phyloP scores from a whole-genome alignment of 331 rosid species.

The Pyracantha coccinea region DNA sequence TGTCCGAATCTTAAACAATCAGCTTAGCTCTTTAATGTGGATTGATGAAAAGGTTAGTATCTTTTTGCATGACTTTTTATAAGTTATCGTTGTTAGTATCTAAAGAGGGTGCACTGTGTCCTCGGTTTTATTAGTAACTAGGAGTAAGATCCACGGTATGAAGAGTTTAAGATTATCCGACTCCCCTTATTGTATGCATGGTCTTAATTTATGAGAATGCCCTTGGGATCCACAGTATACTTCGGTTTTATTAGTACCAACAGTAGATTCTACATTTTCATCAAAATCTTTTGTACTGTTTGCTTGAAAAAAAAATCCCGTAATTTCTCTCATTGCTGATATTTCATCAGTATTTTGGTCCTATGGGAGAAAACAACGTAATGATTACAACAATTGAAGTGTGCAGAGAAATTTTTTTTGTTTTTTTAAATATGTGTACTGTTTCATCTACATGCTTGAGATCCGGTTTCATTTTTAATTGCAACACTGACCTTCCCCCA shows the following conservation, averaged over 20 bases:
- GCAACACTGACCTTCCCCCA: conserved; percentile 20
- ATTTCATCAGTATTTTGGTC: neutral
- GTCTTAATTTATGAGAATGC: neutral
- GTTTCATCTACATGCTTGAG: neutral
- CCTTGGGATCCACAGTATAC: neutral
- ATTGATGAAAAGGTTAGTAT: conserved; percentile 90
- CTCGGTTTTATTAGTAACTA: neutral
- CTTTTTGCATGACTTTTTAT: neutral
- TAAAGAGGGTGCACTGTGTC: neutral
- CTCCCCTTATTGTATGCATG: neutral
- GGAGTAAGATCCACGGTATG: neutral
- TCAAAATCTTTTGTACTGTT: neutral
- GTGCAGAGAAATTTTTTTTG: neutral
- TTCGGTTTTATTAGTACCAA: neutral
- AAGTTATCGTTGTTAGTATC: neutral
- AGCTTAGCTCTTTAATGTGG: conserved; percentile 92
- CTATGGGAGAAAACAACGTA: neutral
- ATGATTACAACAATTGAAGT: neutral
- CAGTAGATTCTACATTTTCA: neutral
- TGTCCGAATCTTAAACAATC: conserved; percentile 84
- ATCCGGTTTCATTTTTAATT: neutral
- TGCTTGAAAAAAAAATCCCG: no score
- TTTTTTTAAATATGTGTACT: neutral
- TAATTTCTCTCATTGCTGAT: neutral
- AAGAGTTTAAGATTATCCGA: neutral